These are phyloP conservation scores for Anisogramma anomala DNA, from an alignment of 2,329 filamentous ascomycete genomes.

Conservation along the genomic window DNA sequence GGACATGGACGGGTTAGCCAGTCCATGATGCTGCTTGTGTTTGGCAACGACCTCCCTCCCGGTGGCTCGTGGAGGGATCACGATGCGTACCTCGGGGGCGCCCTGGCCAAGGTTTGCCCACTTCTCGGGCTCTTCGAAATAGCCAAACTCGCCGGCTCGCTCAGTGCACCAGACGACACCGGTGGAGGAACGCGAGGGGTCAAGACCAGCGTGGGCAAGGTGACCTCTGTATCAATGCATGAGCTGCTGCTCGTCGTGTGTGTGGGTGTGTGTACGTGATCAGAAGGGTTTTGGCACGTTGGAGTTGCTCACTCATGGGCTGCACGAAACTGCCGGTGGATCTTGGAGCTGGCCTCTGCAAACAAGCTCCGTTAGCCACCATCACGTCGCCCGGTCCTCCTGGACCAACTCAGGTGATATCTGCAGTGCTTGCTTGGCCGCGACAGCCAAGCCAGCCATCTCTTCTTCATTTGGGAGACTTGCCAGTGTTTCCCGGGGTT, in stretches of 20 bases:
- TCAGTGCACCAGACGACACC: slow-evolving; percentile 91
- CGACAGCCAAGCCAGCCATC: slow-evolving; percentile 11
- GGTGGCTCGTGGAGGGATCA: neutral
- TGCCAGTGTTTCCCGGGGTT: slow-evolving; percentile 37
- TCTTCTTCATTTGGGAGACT: slow-evolving; percentile 17
- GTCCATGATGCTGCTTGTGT: neutral
- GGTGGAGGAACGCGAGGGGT: slow-evolving; percentile 76
- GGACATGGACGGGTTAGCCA: neutral
- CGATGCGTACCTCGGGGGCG: slow-evolving; percentile 12
- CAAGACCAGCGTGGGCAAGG: slow-evolving; percentile 80
- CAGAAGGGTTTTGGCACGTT: too few relatives aligned
- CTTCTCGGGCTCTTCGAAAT: slow-evolving; percentile 62
- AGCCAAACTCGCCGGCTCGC: slow-evolving; percentile 80
- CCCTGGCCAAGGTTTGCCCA: slow-evolving; percentile 81
- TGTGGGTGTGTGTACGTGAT: too few relatives aligned
- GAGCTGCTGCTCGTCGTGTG: slow-evolving; percentile 4
- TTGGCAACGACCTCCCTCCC: too few relatives aligned
- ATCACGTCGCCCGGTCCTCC: neutral
- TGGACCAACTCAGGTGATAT: neutral
- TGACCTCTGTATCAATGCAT: slow-evolving; percentile 42
- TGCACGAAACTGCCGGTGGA: slow-evolving; percentile 79
- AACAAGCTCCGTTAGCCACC: slow-evolving; percentile 1
- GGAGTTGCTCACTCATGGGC: slow-evolving; percentile 53
- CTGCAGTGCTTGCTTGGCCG: slow-evolving; percentile 7
- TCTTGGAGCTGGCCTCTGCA: slow-evolving; percentile 67